Base-by-base conservation (phyloP, 176 grass and related monocot genomes). In the Aegilops tauschii region DNA sequence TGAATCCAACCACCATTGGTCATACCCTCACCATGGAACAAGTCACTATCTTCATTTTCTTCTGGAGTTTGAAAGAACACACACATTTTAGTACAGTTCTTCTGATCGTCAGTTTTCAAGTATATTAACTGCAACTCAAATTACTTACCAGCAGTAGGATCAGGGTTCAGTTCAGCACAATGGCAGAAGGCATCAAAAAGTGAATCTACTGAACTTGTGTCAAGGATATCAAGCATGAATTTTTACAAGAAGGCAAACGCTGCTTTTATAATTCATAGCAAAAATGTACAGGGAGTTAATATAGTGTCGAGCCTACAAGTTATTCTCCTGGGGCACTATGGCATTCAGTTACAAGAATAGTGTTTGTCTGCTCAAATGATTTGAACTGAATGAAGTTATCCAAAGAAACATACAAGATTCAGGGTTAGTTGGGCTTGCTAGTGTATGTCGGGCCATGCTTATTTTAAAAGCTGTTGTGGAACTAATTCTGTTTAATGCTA, bases 81-180 rank as follows among this genome's bases (percentile, higher is more conserved):
- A 84, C 9, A 47, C 25, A 34, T 52, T 37, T 82, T 16, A 58
- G n/a, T 12, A 66, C 14, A 83, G 25, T 32, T 31, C 30, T 75
- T 31, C 73, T 54, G 45, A 52, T 20, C 23, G 18, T 29, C 11
- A 65, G 3, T 77, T 56, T 79, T 29, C 12, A 80, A 71, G 13
- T 37, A 83, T 66, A 83, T 66, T 27, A 79, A 64, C 6, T 59
- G 35, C 12, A 80, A 61, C n/a, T 37, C 37, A 61, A 17, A 84
- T 69, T 67, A 61, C 84, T 84, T 89, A 99, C 97, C 94, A 87
- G 92, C 84, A 92, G 80, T 94, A 75, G 92, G 94, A 79, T 94
- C 94, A 78, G 97, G 92, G 80, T 99, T 99, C 67, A 99, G 78
- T 88, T 96, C 97, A 86, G 94, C 97, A 82, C 94, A 99, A 67